Base-by-base conservation (phyloP, 1,284 basidiomycete genomes). In the Ceratobasidium theobromae region DNA sequence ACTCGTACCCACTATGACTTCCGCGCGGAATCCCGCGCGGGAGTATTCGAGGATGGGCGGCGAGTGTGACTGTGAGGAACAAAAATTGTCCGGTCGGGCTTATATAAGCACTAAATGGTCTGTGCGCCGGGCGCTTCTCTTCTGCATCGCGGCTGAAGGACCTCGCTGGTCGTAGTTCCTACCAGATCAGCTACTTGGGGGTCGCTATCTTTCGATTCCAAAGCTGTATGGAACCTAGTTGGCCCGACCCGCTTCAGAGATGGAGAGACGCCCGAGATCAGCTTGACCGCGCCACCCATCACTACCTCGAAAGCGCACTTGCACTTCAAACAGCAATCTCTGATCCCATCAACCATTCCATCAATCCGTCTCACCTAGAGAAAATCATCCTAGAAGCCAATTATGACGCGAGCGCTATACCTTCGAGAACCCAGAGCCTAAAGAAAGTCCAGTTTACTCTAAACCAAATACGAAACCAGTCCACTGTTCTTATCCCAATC, bases 41-140 rank as follows among this genome's bases (percentile, higher is more conserved):
- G 43, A 45, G 18, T n/a, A 45, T n/a, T 12, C 23, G 23, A 23
- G 30, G 48, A 27, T 49, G 32, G 57, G 55, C 45, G 51, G n/a
- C 57, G 57, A 62, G 57, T n/a, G 6, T 9, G 57, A 62, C 57
- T 62, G 57, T 62, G 18, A 51, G 25, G 45, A 49, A 27, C 27
- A 27, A 51, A 57, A 32, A 49, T 62, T 62, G 9, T 51, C 23
- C 35, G 38, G 12, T 11, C 4, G 14, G 53, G 38, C 18, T 41
- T 54, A 54, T 54, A 54, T 38, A 1, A 38, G 4, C 32, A n/a
- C n/a, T 40, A 35, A 21, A 35, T 57, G 53, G 53, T 28, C 53
- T n/a, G 53, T 57, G 53, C 53, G 38, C 23, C 45, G 40, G 35
- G 53, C 53, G n/a, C 35, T 12, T 38, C 9, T 14, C 27, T 30